Evolutionary conservation across 2,329 filamentous ascomycete species (phyloP), one percentile per base, ranked within the genome.

Genomic region (Aspergillus transmontanensis): DNA sequence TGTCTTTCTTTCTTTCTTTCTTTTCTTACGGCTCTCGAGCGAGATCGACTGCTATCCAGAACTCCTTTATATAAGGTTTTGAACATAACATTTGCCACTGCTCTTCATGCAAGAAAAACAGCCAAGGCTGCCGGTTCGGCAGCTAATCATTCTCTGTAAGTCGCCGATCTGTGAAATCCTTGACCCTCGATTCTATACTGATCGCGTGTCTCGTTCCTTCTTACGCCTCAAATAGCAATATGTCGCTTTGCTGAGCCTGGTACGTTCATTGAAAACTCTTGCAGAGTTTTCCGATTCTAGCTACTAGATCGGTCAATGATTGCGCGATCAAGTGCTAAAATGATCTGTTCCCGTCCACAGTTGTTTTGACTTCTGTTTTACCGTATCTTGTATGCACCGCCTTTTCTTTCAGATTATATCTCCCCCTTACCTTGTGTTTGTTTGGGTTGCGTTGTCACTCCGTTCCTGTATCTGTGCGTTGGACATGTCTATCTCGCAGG

Each of bases 131-230:
- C 92, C 92, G 0, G 83, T 87, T 48, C 86, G 89, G 84, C 92
- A 96, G 80, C 83, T 96, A 73, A 81, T 88, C 50, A 93, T 96
- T 73, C 81, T 96, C 67, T 89, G 91, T 93, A 84, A 83, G 74
- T 70, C 45, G 74, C 70, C 45, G 39, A 23, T 16, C 14, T 39
- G 30, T 12, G 16, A 26, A 41, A 26, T 14, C 16, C 19, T 54
- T 45, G n/a, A 28, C 16, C 4, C 21, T 41, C 34, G 6, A 19
- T 43, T 7, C 32, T 12, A 28, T 46, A 19, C 36, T 55, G 23
- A 48, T 46, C 28, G 16, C 56, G 23, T 23, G 45, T 2, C 45
- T 48, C 21, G 45, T 48, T 6, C 11, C 23, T 28, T 19, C 26
- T 30, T 50, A 10, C 23, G 6, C 19, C 11, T 6, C 23, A 58